phyloP scores from a whole-genome alignment of 306 rosid genomes.

The Delonix regia region DNA sequence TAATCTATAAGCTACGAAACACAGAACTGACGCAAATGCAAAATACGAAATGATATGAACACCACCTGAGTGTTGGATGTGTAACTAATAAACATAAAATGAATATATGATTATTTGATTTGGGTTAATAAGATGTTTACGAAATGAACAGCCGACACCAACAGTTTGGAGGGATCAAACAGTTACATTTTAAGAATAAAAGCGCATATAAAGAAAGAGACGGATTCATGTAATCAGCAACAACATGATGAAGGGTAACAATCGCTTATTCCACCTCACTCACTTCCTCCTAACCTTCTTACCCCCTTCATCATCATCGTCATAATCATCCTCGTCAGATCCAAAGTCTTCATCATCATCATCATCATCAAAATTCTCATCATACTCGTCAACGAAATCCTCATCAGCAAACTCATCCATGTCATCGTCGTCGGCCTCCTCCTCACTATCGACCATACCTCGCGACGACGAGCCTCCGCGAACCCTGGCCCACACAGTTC shows the following conservation, averaged over 20 bases:
- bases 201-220: background rate
- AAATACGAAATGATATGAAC: background rate
- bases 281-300: background rate
- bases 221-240: background rate
- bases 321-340: background rate
- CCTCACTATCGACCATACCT: background rate
- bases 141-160: background rate
- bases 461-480: background rate
- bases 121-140: no score
- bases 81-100: background rate
- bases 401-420: background rate
- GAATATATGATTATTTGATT: background rate
- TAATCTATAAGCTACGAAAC: no score
- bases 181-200: background rate
- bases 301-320: background rate
- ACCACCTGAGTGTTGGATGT: background rate
- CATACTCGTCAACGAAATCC: background rate
- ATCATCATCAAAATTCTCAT: background rate
- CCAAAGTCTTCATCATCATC: background rate
- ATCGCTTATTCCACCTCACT: background rate
- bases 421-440: background rate
- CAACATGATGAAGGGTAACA: background rate
- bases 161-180: background rate
- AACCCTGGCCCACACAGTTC: background rate
- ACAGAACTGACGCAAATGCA: background rate